Evolutionary conservation across 768 basidiomycete species (phyloP).

Genomic region (Termitomyces bulborhizus): DNA sequence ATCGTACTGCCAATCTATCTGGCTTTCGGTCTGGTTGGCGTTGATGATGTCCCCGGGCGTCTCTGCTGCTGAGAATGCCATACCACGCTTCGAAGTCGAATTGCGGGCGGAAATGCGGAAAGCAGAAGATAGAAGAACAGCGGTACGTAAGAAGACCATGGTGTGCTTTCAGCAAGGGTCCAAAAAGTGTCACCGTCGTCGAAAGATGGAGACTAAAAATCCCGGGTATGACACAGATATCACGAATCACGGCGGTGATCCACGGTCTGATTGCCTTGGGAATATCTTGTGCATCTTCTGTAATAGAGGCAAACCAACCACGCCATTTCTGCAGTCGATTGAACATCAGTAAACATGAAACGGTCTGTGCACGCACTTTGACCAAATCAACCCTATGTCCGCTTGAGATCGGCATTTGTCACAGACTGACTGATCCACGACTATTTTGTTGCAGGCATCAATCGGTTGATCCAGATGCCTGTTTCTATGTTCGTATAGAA

Average conservation of each 20-base stretch:
- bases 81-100: slow-evolving; percentile 42
- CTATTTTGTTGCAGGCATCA: slow-evolving; percentile 26
- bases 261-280: slow-evolving; percentile 35
- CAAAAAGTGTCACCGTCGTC: not conserved
- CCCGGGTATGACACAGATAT: not conserved
- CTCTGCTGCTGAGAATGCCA: slow-evolving; percentile 34
- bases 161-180: slow-evolving; percentile 1
- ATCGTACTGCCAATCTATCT: slow-evolving; percentile 46
- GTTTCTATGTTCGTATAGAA: slow-evolving; percentile 56
- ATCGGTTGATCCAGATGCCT: slow-evolving; percentile 44
- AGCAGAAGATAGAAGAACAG: slow-evolving; percentile 23
- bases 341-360: not conserved
- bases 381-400: slow-evolving; percentile 41
- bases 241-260: slow-evolving; percentile 33
- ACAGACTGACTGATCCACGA: slow-evolving; percentile 30
- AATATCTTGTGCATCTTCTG: slow-evolving; percentile 23
- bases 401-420: slow-evolving; percentile 44
- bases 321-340: slow-evolving; percentile 21
- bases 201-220: slow-evolving; percentile 9
- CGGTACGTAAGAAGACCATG: slow-evolving; percentile 22
- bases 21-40: slow-evolving; percentile 37
- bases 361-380: slow-evolving; percentile 31
- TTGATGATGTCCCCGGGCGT: slow-evolving; percentile 36
- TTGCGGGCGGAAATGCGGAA: slow-evolving; percentile 18
- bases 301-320: slow-evolving; percentile 25